These are phyloP conservation scores for Kodamaea kakaduensis DNA, from an alignment of 805 yeast species.

Conservation along the genomic window DNA sequence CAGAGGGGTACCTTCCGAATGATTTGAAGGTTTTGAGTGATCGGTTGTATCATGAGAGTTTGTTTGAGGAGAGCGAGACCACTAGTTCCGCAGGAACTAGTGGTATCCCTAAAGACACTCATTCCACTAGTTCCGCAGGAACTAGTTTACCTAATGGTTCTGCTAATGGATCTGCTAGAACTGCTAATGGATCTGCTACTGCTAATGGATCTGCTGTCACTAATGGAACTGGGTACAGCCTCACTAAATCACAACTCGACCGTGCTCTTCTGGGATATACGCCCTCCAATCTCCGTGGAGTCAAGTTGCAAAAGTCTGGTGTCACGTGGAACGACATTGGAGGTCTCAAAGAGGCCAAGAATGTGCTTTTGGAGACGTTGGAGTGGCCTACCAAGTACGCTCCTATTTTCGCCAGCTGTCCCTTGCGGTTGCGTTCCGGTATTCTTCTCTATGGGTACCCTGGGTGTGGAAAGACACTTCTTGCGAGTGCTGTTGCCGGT, in stretches of 20 bases:
- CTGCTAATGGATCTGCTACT: too few species aligned
- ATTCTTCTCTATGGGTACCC: slow-evolving; percentile 91
- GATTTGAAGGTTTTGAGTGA: slow-evolving; percentile 73
- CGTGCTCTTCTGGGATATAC: slow-evolving; percentile 63
- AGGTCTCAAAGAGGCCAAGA: slow-evolving; percentile 75
- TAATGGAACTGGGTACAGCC: neutral
- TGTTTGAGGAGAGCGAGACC: slow-evolving; percentile 21
- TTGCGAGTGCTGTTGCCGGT: slow-evolving; percentile 91
- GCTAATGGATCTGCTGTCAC: neutral
- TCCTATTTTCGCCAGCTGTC: slow-evolving; percentile 87
- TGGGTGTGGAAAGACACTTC: slow-evolving; percentile 92
- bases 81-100: too few species aligned
- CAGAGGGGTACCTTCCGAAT: slow-evolving; percentile 87
- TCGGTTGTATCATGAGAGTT: slow-evolving; percentile 55
- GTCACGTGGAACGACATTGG: slow-evolving; percentile 87
- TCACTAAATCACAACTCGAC: slow-evolving; percentile 41
- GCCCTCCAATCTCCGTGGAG: slow-evolving; percentile 83
- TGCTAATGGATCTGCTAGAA: too few species aligned
- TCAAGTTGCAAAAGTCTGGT: slow-evolving; percentile 72
- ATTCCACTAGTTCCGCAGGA: too few species aligned
- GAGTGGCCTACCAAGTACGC: slow-evolving; percentile 98
- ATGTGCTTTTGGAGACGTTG: slow-evolving; percentile 73
- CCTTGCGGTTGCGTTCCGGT: slow-evolving; percentile 85
- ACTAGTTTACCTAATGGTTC: too few species aligned
- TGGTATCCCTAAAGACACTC: too few species aligned